Percentiles rank a stretch among this genome's conserved stretches.
Evolutionary conservation across 1,284 basidiomycete species (phyloP).

Genomic region (Ceratobasidium sp.): DNA sequence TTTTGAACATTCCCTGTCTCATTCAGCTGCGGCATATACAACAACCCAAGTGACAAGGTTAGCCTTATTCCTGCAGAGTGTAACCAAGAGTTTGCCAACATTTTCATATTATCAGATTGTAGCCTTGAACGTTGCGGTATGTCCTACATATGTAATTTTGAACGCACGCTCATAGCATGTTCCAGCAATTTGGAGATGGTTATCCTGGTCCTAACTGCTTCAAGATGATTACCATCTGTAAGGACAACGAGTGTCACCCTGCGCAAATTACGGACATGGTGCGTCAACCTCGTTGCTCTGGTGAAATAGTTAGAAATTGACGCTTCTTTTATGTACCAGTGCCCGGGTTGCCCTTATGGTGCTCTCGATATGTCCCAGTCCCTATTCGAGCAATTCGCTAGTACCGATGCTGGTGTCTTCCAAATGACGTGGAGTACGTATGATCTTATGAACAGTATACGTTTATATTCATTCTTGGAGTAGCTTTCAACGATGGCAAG

Average conservation of each 20-base stretch:
- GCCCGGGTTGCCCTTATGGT: slow-evolving; percentile 47
- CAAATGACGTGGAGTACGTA: slow-evolving; percentile 46
- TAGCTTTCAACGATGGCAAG: slow-evolving; percentile 41
- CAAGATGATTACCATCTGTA: slow-evolving; percentile 59
- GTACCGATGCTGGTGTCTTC: slow-evolving; percentile 46
- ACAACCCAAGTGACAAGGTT: slow-evolving; percentile 42
- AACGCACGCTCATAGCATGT: slow-evolving; percentile 3
- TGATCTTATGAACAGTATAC: not conserved
- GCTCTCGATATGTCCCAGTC: slow-evolving; percentile 47
- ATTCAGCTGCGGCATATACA: slow-evolving; percentile 44
- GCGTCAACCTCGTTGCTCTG: not conserved
- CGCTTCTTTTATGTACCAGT: slow-evolving; percentile 19
- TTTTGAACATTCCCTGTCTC: not conserved
- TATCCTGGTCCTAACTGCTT: slow-evolving; percentile 58
- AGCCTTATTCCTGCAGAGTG: not conserved
- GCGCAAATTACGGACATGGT: slow-evolving; percentile 58
- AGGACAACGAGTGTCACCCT: slow-evolving; percentile 56
- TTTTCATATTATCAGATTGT: slow-evolving; percentile 44
- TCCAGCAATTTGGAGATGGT: slow-evolving; percentile 37
- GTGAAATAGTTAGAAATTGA: not conserved
- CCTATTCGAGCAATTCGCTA: slow-evolving; percentile 46
- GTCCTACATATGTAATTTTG: slow-evolving; percentile 19
- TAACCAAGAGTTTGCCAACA: not conserved
- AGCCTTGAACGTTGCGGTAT: slow-evolving; percentile 45
- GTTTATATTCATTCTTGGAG: not conserved